A percentile compares a stretch with the other conserved stretches of the same genome.
Conservation (phyloP, 2,329 filamentous ascomycete species). For the Neurospora sp. region DNA sequence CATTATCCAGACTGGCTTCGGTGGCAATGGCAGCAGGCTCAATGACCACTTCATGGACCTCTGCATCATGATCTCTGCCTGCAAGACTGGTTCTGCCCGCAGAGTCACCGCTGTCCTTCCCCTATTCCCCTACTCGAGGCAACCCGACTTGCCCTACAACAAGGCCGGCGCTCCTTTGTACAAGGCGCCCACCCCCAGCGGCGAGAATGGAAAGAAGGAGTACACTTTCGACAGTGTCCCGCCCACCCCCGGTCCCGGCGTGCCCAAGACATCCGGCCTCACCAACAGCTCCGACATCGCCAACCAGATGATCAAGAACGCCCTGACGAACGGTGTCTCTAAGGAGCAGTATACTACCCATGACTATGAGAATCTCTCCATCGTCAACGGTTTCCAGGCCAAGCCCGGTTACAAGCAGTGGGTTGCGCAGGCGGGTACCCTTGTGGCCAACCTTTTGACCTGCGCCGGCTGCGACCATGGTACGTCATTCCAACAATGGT, state of each 20-base stretch:
- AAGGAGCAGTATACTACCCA: constrained; percentile 48
- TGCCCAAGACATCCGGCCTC: constrained; percentile 55
- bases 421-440: constrained; percentile 93
- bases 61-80: constrained; percentile 96
- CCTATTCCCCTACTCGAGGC: constrained; percentile 91
- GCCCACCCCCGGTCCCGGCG: constrained; percentile 67
- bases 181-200: constrained; percentile 42
- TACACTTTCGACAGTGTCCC: constrained; percentile 92
- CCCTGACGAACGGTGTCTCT: constrained; percentile 45
- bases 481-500: constrained; percentile 28
- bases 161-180: constrained; percentile 84
- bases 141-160: constrained; percentile 95
- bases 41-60: constrained; percentile 97
- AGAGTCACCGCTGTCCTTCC: constrained; percentile 90
- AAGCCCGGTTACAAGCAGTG: constrained; percentile 96
- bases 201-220: constrained; percentile 41
- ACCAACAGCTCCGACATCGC: constrained; percentile 63
- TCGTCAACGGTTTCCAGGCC: constrained; percentile 54
- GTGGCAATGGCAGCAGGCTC: constrained; percentile 60
- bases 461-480: constrained; percentile 90
- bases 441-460: constrained; percentile 88
- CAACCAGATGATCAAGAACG: constrained; percentile 60
- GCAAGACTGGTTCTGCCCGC: constrained; percentile 75
- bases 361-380: constrained; percentile 51
- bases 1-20: constrained; percentile 78